Base-by-base conservation (phyloP, 1,284 basidiomycete species). In the Pyrrhoderma noxium region DNA sequence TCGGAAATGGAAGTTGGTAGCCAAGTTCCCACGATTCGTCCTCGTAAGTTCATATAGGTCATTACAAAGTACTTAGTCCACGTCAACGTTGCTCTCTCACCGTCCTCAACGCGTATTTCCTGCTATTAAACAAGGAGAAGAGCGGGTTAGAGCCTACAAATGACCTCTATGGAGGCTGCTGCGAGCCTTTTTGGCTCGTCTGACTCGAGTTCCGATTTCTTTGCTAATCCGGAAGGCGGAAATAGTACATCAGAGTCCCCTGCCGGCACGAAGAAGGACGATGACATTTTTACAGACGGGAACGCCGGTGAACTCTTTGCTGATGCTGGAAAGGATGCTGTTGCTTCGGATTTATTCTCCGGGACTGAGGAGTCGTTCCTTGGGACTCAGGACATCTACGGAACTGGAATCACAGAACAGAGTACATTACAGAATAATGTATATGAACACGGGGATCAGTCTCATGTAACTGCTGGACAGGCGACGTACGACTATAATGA, bases 151-250 rank as follows among this genome's bases (percentile, higher is more conserved):
- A 31, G 38, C 21, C 21, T 38, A 40, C 21, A 49, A 58, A 85
- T 84, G 80, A 75, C 71, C 64, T 70, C 74, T 53, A 77, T 82
- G 52, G 85, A 87, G 72, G 79, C 84, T 59, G 87, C 86, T 45
- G 83, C 86, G 50, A 79, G 83, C 52, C 79, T 89, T 41, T 89
- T 89, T 69, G 82, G 79, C 49, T 67, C 75, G 41, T 75, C 79
- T 22, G 70, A 86, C 62, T 61, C 76, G 51, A 69, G 70, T 19
- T 45, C 58, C 13, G 58, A 54, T 34, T 52, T 57, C 36, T 60
- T 59, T 42, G 50, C 51, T 23, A 49, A 38, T 9, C 49, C 53
- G 21, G 53, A 55, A 27, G 49, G 49, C 27, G 44, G 25, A 47
- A 47, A 47, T 35, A 51, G 48, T 38, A 40, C 53, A 23, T 43